Base-by-base conservation (phyloP, 2,329 filamentous ascomycete species). In the Paraconiothyrium brasiliense region DNA sequence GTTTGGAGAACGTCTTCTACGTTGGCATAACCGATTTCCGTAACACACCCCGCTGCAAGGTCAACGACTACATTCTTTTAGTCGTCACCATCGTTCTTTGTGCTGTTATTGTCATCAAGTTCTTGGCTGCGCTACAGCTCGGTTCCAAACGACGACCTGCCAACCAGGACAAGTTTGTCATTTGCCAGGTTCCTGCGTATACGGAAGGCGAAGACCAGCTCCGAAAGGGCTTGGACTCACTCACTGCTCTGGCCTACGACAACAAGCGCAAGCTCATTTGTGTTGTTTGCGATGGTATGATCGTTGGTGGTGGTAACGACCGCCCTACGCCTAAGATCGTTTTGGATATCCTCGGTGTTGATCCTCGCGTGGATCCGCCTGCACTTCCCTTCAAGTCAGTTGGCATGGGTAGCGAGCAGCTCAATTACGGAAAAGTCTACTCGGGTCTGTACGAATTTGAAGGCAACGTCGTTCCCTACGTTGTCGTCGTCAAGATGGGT, bases 371-470 rank as follows among this genome's bases (percentile, higher is more conserved):
- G 63, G 95, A 99, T 72, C 95, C 95, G 64, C 94, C 94, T 24
- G 93, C 95, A 0, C 84, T 99, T 35, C 92, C 94, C 0, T 98
- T 98, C 87, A 94, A 94, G 81, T 96, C 93, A 4, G 89, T 99
- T 60, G 95, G 95, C 55, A 85, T 89, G 54, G 93, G 94, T 69
- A 93, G 88, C 72, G 92, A 97, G 64, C 94, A 98, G 78, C 89
- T 98, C 67, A 99, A 99, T 81, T 98, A 97, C 74, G 95, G 94
- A 75, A 99, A 99, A 77, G 94, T 99, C 16, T 99, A 98, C 80
- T 98, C 94, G 52, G 95, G 95, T 74, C 87, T 99, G 2, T 99
- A 99, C 79, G 95, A 99, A 78, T 97, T 89, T 63, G 94, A 99
- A 83, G 95, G 94, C 80, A 97, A 97, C 70, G 94, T 99, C 3